A percentile compares a stretch with the other conserved stretches of the same genome.
These are phyloP conservation scores for Hura crepitans DNA, from an alignment of 441 rosid genomes.

Conservation along the genomic window DNA sequence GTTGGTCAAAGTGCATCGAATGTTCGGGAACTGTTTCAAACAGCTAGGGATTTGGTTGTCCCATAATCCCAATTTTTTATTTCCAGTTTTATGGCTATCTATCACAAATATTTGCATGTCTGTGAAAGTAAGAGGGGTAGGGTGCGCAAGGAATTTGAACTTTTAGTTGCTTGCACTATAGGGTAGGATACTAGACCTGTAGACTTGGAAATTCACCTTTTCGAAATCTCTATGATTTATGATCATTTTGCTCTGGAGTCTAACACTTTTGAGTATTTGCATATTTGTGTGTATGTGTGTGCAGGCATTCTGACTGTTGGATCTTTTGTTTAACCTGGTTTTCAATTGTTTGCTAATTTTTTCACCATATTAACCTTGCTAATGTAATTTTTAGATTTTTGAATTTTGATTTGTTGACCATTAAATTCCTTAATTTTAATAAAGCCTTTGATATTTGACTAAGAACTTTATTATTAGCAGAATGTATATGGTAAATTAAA, in stretches of 20 bases:
- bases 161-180: not conserved
- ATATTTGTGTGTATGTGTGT: not conserved
- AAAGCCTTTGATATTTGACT: not conserved
- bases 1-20: conserved; percentile 99
- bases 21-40: conserved; percentile 94
- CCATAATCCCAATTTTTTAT: conserved; percentile 23
- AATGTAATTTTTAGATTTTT: not conserved
- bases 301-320: not conserved
- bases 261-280: not conserved
- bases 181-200: not conserved
- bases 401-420: not conserved
- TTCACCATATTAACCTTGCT: not conserved
- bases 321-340: not conserved
- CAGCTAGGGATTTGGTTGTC: conserved; percentile 91
- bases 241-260: not conserved
- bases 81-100: conserved; percentile 5
- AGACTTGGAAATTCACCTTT: not conserved
- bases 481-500: not conserved
- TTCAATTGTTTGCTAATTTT: not conserved
- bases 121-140: not conserved
- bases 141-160: not conserved
- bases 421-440: not conserved
- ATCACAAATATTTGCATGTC: not conserved
- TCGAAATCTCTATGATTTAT: not conserved
- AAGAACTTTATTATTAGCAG: not conserved